Conservation (phyloP, 805 yeast species). For the Cyberlindnera sargentensis region DNA sequence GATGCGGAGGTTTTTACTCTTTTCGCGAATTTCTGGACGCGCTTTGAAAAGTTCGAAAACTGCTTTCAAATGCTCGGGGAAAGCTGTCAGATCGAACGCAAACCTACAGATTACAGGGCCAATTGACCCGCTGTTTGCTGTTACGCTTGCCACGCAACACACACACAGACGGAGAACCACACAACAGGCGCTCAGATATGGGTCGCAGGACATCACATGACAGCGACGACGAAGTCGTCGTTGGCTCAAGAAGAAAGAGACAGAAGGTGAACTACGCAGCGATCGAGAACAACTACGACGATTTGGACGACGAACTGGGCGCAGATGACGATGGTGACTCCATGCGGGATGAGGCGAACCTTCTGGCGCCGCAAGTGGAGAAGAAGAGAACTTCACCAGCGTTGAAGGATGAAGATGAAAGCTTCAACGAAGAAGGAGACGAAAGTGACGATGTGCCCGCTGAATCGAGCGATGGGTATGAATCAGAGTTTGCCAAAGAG, state of each 20-base stretch:
- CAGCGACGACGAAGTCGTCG: conserved; percentile 23
- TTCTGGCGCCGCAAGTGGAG: neutral
- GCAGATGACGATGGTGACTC: neutral
- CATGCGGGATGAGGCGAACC: conserved; percentile 4
- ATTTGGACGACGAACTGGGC: conserved; percentile 21
- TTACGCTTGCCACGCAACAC: no score
- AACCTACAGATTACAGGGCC: no score
- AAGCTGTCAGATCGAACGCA: no score
- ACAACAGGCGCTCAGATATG: neutral
- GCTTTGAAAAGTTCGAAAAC: no score
- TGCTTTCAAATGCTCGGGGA: no score
- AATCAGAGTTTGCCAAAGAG: conserved; percentile 8
- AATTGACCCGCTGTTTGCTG: no score
- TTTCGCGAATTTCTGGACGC: no score
- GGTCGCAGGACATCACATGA: neutral
- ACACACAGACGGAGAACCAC: neutral
- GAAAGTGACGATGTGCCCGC: conserved; percentile 22
- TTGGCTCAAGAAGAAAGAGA: conserved; percentile 26
- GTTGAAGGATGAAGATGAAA: conserved; percentile 23
- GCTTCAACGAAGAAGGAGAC: conserved; percentile 36
- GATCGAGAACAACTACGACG: conserved; percentile 27
- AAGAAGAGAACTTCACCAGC: conserved; percentile 1
- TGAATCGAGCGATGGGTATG: conserved; percentile 10
- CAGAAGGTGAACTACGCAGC: conserved; percentile 30
- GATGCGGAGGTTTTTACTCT: neutral